A percentile compares a stretch with the other conserved stretches of the same genome.
phyloP scores from a whole-genome alignment of 2,329 filamentous ascomycete genomes.

The Colletotrichum trifolii region DNA sequence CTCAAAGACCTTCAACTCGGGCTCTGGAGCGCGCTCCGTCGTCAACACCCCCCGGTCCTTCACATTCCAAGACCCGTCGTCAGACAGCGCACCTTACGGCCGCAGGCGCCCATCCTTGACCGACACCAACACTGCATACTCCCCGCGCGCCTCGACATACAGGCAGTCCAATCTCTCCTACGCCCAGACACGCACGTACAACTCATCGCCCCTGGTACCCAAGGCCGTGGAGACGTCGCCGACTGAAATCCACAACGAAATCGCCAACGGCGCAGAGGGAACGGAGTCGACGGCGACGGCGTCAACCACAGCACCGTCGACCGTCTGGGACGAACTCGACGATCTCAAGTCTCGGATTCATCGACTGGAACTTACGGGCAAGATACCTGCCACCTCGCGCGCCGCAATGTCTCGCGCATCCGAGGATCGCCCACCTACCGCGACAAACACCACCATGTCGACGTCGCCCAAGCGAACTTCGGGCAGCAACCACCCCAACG shows the following conservation, averaged over 20 bases:
- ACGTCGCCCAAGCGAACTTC: conserved; percentile 84
- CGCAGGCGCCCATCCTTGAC: conserved; percentile 59
- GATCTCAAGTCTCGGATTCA: conserved; percentile 94
- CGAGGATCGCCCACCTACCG: conserved; percentile 87
- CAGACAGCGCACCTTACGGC: conserved; percentile 38
- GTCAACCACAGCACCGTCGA: conserved; percentile 89
- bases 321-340: conserved; percentile 97
- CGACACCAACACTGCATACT: conserved; percentile 53
- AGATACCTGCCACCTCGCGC: conserved; percentile 83
- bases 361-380: conserved; percentile 89
- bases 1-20: conserved; percentile 43
- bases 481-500: conserved; percentile 56
- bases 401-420: conserved; percentile 80
- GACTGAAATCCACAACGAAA: conserved; percentile 48
- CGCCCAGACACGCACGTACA: conserved; percentile 59
- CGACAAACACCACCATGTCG: conserved; percentile 92
- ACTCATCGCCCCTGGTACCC: conserved; percentile 70
- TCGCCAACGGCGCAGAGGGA: conserved; percentile 65
- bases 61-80: conserved; percentile 56
- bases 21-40: conserved; percentile 46
- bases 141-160: conserved; percentile 56
- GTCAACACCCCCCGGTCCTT: conserved; percentile 62
- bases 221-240: conserved; percentile 52
- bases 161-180: conserved; percentile 53
- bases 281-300: conserved; percentile 87